Conservation (phyloP, 345 rosid species). For the Lepidium sativum region DNA sequence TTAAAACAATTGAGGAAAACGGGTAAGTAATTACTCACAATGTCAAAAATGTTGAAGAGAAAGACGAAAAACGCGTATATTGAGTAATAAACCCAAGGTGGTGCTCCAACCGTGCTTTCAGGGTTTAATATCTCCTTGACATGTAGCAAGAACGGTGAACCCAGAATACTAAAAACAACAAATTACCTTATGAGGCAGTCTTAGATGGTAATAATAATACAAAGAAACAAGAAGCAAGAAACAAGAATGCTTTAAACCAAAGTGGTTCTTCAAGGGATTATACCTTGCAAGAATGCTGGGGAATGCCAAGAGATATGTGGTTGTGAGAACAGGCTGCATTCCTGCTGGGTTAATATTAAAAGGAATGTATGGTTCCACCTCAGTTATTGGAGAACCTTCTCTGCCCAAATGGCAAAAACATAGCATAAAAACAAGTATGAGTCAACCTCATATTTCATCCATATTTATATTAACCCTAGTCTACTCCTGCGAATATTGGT, state of each 20-base stretch:
- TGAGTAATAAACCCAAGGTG: slow-evolving; percentile 86
- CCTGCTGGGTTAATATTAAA: slow-evolving; percentile 95
- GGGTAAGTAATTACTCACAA: slow-evolving; percentile 47
- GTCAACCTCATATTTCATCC: slow-evolving; percentile 3
- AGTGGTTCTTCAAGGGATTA: neutral
- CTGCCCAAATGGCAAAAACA: slow-evolving; percentile 39
- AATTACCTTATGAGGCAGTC: slow-evolving; percentile 22
- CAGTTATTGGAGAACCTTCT: slow-evolving; percentile 79
- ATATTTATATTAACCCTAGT: neutral
- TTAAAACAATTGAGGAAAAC: neutral
- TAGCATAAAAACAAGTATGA: neutral
- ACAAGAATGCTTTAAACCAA: neutral
- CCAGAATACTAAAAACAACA: slow-evolving; percentile 50
- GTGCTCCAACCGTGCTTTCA: slow-evolving; percentile 74
- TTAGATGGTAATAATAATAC: neutral
- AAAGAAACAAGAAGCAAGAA: slow-evolving; percentile 5
- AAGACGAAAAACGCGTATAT: slow-evolving; percentile 84
- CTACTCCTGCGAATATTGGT: neutral
- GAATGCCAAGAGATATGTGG: slow-evolving; percentile 76
- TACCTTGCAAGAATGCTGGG: slow-evolving; percentile 96
- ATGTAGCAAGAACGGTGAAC: slow-evolving; percentile 72
- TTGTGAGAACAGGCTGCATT: slow-evolving; percentile 94
- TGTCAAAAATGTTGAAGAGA: slow-evolving; percentile 90
- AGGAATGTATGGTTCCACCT: slow-evolving; percentile 92
- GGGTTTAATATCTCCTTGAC: slow-evolving; percentile 84